Conservation (phyloP, 2,329 filamentous ascomycete genomes). For the Arthrobotrys conoides region DNA sequence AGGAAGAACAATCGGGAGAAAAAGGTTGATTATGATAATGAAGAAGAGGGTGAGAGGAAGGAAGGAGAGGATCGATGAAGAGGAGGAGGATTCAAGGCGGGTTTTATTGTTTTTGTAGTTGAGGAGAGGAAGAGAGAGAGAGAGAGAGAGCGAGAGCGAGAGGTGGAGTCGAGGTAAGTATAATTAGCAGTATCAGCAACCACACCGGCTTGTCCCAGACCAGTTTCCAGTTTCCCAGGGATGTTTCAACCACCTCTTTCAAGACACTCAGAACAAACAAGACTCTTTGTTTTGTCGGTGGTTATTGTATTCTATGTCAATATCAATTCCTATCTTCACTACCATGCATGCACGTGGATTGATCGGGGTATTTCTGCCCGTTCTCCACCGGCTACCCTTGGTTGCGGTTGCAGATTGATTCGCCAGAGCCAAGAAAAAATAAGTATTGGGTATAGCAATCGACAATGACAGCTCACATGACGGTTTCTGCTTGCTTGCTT, state of each 20-base stretch:
- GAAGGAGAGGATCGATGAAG: slow-evolving; percentile 12
- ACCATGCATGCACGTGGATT: slow-evolving; percentile 24
- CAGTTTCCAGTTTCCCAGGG: slow-evolving; percentile 34
- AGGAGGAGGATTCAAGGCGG: slow-evolving; percentile 18
- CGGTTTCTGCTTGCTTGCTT: not conserved
- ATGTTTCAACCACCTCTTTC: slow-evolving; percentile 58
- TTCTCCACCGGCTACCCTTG: slow-evolving; percentile 1
- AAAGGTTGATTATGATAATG: not conserved
- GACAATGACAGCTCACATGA: slow-evolving; percentile 13
- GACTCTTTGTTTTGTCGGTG: not conserved
- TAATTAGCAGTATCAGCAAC: slow-evolving; percentile 46
- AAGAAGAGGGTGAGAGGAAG: slow-evolving; percentile 1
- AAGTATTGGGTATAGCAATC: not conserved
- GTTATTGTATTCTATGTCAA: not conserved
- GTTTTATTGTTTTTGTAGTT: slow-evolving; percentile 7
- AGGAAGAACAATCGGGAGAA: slow-evolving; percentile 48
- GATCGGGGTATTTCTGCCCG: slow-evolving; percentile 37
- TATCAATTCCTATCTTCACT: slow-evolving; percentile 3
- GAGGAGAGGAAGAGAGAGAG: not conserved
- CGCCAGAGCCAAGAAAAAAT: not conserved
- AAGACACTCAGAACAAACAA: slow-evolving; percentile 25
- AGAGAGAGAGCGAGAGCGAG: not conserved
- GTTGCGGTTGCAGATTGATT: slow-evolving; percentile 5
- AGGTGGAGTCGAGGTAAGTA: slow-evolving; percentile 28
- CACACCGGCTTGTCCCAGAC: slow-evolving; percentile 31